Evolutionary conservation across 805 yeast species (phyloP), one percentile per base, ranked within the genome.

Genomic region (Candida easanensis): DNA sequence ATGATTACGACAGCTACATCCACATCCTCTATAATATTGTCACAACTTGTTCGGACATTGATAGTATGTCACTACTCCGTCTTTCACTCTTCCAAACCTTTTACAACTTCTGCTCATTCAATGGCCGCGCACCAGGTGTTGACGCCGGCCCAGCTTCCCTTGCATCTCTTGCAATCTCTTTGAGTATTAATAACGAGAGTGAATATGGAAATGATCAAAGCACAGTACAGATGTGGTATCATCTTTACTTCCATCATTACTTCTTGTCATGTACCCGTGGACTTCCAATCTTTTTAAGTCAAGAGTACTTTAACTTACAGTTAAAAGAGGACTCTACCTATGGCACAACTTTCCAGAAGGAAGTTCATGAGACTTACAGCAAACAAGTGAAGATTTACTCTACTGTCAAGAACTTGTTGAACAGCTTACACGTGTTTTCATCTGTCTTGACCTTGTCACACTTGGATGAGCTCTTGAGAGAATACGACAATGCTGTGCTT

Each of bases 1-100:
- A 17, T n/a, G 61, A 56, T 10, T 45, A 43, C 21, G 59, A 58
- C 27, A 32, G 45, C 4, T 33, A 46, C 6, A 50, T 55, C 27
- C 48, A 49, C 6, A 23, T 55, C 14, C 33, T 58, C 15, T 35
- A 38, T n/a, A 28, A 38, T 3, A 28, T 50, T 6, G 15, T 55
- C 18, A 32, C 41, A 13, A 25, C 14, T 14, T 22, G 38, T 9
- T 40, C 39, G 7, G 27, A 44, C 9, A 32, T 48, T 15, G 34
- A 42, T 18, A 42, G 46, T 15, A 2, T 44, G 0, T 20, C 47
- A 1, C 42, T 42, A n/a, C 15, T 57, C 18, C 53, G 41, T 32
- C 26, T 54, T 2, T 25, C 38, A 0, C 21, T 53, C 10, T 32
- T 56, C 17, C 38, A 44, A 10, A 34, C 33, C 4, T 40, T 52